Evolutionary conservation across 108 stramenopile species (phyloP), one percentile per base, ranked within the genome.

Genomic region (Pseudonitzschia pungens): DNA sequence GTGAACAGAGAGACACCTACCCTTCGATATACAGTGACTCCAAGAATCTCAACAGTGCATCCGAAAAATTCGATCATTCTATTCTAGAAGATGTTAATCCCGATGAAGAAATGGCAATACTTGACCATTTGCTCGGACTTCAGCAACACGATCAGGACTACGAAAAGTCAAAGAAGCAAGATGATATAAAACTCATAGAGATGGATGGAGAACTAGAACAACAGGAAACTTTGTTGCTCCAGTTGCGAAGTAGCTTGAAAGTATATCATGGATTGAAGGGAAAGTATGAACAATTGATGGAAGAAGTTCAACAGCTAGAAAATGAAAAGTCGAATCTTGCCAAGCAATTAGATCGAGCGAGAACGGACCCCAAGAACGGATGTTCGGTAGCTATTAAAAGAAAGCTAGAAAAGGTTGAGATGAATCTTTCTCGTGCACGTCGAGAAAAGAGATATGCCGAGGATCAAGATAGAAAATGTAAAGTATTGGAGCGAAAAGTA

Each of bases 101-200:
- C 9, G 94, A 92, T 66, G 90, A 89, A 68, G 94, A 95, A 43
- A 88, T 95, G 75, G 83, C 88, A 31, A 91, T 95, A 28, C 76
- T 95, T 22, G 89, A 95, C 50, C 82, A 91, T 54, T 78, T 95
- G 12, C 80, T 95, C 0, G 91, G 92, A 60, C 79, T 72, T 0
- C 94, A 95, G 68, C 88, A 91, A 51, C 83, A 84, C 0, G 91
- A 92, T 53, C 83, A 90, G 24, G 85, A 90, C 45, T 95, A 81
- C 71, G 74, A 75, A 31, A 83, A 81, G 26, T 66, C 74, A 21
- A 76, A 82, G 51, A 74, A 80, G 27, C 56, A 84, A 62, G 90
- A 86, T 58, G 82, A 91, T 65, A 84, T 84, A n/a, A 65, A 85
- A 45, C 71, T 93, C 29, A 71, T 81, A n/a, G 63, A 85, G 43